A percentile compares a stretch with the other conserved stretches of the same genome.
Evolutionary conservation across 345 rosid species (phyloP).

Genomic region (Nasturtium officinale): DNA sequence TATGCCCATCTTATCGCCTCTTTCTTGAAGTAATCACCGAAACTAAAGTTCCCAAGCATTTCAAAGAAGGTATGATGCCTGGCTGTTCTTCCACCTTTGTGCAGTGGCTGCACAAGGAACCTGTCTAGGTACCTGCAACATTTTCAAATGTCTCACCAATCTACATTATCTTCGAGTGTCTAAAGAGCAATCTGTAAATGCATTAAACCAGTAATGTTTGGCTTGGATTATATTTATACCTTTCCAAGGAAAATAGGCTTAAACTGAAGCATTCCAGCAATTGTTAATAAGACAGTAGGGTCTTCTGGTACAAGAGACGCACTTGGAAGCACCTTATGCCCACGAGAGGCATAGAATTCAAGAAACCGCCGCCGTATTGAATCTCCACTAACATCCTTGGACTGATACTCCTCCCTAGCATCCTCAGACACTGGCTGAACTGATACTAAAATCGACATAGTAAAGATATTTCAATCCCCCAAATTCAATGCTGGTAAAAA

Average conservation of each 20-base stretch:
- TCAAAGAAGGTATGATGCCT: conserved; percentile 95
- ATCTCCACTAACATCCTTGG: conserved; percentile 70
- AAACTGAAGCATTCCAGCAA: conserved; percentile 99
- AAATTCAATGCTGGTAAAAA: conserved; percentile 25
- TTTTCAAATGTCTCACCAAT: neutral
- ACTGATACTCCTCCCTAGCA: conserved; percentile 44
- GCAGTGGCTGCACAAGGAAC: conserved; percentile 85
- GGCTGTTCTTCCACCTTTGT: conserved; percentile 83
- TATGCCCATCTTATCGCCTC: conserved; percentile 96
- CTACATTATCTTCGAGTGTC: conserved; percentile 9
- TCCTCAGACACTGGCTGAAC: conserved; percentile 65
- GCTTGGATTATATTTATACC: conserved; percentile 43
- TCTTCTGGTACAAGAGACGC: conserved; percentile 96
- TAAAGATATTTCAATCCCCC: conserved; percentile 36
- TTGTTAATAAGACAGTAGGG: conserved; percentile 89
- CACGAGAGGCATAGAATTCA: conserved; percentile 86
- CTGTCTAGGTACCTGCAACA: conserved; percentile 70
- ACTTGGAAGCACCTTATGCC: conserved; percentile 87
- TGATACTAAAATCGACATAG: conserved; percentile 58
- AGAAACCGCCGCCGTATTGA: conserved; percentile 78
- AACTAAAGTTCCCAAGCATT: conserved; percentile 97
- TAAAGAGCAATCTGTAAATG: neutral
- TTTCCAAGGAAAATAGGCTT: conserved; percentile 94
- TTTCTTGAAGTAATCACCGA: conserved; percentile 93
- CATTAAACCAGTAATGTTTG: neutral